Evolutionary conservation across 768 basidiomycete species (phyloP), one percentile per base, ranked within the genome.

Genomic region (Leccinum fibrillosum): DNA sequence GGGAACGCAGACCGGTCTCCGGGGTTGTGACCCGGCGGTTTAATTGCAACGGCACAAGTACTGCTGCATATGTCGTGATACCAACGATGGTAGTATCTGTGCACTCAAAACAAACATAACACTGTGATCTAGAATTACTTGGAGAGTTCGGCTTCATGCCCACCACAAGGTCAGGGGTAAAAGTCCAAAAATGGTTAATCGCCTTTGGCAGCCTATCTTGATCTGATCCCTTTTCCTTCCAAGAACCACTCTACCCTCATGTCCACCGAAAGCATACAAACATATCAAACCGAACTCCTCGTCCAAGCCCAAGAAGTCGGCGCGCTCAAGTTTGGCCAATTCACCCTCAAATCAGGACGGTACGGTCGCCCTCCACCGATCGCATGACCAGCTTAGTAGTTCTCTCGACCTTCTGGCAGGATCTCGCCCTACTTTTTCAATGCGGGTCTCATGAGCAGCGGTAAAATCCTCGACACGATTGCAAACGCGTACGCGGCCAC

Each of bases 371-470:
- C 21, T 9, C 23, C 23, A 13, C 45, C 21, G 19, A 47, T 47
- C 12, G 21, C 45, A 47, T 23, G 21, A 32, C 35, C 15, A 21
- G 15, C 26, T n/a, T 1, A 49, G 35, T 42, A 30, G 30, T 12
- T 12, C 53, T 12, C 53, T 8, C 49, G 35, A 39, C 47, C 73
- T 37, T 15, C 8, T 44, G 42, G 42, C 42, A 92, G 92, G 42
- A 76, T 82, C 54, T 99, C 96, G 8, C 97, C 96, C 1, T 98
- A 98, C 76, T 99, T 98, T 74, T 94, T 98, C 81, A 98, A 98
- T 67, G 94, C 94, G 2, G 92, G 92, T 11, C 81, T 93, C 21
- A 80, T 99, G 63, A 90, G 86, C 70, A 86, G 88, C 2, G 94
- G 94, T 0, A 83, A 88, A 1, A 85, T 96, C 39, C 84, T 98